phyloP scores from a whole-genome alignment of 345 rosid species.

The Cardiospermum halicacabum region DNA sequence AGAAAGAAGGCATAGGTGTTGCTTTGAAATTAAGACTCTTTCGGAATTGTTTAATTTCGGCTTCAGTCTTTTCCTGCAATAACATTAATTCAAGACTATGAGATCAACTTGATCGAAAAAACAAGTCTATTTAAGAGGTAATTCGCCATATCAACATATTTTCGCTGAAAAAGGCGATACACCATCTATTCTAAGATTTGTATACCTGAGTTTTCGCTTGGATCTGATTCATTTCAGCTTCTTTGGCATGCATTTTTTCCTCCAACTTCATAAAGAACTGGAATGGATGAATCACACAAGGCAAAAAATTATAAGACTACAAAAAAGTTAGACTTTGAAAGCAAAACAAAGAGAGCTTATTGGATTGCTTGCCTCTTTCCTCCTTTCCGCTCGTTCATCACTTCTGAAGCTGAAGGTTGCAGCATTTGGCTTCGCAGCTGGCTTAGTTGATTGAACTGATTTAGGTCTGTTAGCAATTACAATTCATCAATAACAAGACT shows the following conservation, averaged over 20 bases:
- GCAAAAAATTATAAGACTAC: slow-evolving; percentile 3
- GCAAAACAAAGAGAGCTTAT: background rate
- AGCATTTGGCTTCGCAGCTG: slow-evolving; percentile 34
- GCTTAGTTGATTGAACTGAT: slow-evolving; percentile 34
- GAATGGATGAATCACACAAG: slow-evolving; percentile 11
- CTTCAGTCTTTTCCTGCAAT: slow-evolving; percentile 58
- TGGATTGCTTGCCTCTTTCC: slow-evolving; percentile 62
- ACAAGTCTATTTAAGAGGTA: background rate
- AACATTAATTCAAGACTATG: slow-evolving; percentile 2
- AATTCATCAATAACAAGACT: slow-evolving; percentile 10
- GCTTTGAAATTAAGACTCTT: slow-evolving; percentile 86
- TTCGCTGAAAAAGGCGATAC: background rate
- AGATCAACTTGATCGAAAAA: background rate
- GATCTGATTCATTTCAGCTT: slow-evolving; percentile 57
- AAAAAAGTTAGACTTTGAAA: background rate
- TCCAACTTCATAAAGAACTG: slow-evolving; percentile 72
- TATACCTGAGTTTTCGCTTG: slow-evolving; percentile 68
- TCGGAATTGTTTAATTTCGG: slow-evolving; percentile 59
- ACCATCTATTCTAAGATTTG: background rate
- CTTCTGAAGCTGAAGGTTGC: slow-evolving; percentile 54
- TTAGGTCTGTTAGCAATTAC: slow-evolving; percentile 35
- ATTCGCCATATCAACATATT: background rate
- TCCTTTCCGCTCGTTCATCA: slow-evolving; percentile 66
- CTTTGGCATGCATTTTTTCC: slow-evolving; percentile 69
- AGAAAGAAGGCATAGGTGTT: slow-evolving; percentile 86